A percentile compares a stretch with the other conserved stretches of the same genome.
phyloP scores from a whole-genome alignment of 345 rosid genomes.

The Arabidopsis arenosa region DNA sequence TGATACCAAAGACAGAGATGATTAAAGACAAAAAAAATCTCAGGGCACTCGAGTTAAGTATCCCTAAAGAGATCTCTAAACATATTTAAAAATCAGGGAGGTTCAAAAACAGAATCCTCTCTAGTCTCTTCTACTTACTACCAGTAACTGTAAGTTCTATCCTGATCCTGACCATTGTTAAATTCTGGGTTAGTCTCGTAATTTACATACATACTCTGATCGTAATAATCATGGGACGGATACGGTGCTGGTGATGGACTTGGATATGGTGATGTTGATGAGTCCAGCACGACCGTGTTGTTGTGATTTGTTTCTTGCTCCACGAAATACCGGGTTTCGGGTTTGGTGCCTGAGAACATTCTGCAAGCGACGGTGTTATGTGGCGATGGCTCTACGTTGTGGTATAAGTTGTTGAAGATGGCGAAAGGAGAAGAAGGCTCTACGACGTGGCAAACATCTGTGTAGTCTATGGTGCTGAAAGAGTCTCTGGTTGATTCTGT shows the following conservation, averaged over 20 bases:
- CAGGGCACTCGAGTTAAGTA: slow-evolving; percentile 46
- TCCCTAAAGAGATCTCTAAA: slow-evolving; percentile 39
- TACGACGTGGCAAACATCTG: slow-evolving; percentile 61
- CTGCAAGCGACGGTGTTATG: slow-evolving; percentile 61
- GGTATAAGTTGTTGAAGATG: slow-evolving; percentile 55
- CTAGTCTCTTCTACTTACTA: slow-evolving; percentile 43
- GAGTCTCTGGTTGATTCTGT: slow-evolving; percentile 93
- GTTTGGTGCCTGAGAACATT: slow-evolving; percentile 54
- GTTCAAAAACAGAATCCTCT: slow-evolving; percentile 40
- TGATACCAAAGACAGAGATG: slow-evolving; percentile 33
- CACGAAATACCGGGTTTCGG: slow-evolving; percentile 56
- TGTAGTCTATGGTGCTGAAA: slow-evolving; percentile 70
- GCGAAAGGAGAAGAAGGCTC: slow-evolving; percentile 54
- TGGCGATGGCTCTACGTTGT: slow-evolving; percentile 49
- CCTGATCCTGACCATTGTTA: slow-evolving; percentile 38
- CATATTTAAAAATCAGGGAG: slow-evolving; percentile 42
- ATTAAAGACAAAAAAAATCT: slow-evolving; percentile 29
- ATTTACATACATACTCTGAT: slow-evolving; percentile 52
- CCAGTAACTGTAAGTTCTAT: slow-evolving; percentile 53
- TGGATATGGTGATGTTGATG: slow-evolving; percentile 2
- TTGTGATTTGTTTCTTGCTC: slow-evolving; percentile 49
- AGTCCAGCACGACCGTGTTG: slow-evolving; percentile 40
- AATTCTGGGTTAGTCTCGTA: slow-evolving; percentile 50
- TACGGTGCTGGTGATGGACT: not conserved
- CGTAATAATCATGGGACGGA: slow-evolving; percentile 37